phyloP scores from a whole-genome alignment of 352 stramenopile genomes.

The Blastocystis sp. region DNA sequence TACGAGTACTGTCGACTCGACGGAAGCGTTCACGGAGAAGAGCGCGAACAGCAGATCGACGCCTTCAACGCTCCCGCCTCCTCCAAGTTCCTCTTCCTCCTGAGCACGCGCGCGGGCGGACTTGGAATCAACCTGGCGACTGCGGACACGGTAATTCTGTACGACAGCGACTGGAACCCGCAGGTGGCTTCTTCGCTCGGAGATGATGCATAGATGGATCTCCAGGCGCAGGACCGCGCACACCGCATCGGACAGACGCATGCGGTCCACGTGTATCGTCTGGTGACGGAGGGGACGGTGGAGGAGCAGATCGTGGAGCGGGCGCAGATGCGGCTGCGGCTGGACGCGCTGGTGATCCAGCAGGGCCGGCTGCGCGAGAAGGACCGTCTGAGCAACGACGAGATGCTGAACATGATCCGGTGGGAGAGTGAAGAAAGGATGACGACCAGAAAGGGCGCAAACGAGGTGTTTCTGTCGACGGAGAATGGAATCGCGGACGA shows the following conservation, averaged over 20 bases:
- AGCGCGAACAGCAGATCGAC: conserved; percentile 86
- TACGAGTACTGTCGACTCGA: conserved; percentile 91
- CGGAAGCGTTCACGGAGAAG: conserved; percentile 78
- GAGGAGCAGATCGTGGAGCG: conserved; percentile 83
- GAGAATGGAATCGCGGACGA: conserved; percentile 86
- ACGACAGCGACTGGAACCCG: conserved; percentile 75
- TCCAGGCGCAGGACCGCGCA: conserved; percentile 75
- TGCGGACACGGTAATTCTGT: conserved; percentile 67
- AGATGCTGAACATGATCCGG: conserved; percentile 87
- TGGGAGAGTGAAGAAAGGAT: conserved; percentile 64
- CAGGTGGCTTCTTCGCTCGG: conserved; percentile 64
- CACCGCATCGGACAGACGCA: conserved; percentile 79
- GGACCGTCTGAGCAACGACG: conserved; percentile 81
- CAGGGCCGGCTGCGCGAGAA: conserved; percentile 72
- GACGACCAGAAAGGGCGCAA: conserved; percentile 68
- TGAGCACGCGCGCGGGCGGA: conserved; percentile 87
- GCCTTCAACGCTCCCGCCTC: conserved; percentile 77
- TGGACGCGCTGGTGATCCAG: conserved; percentile 78
- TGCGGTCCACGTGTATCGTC: conserved; percentile 77
- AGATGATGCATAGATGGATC: conserved; percentile 66
- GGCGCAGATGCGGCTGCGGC: conserved; percentile 76
- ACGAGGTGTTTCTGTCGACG: conserved; percentile 90
- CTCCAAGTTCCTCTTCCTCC: conserved; percentile 85
- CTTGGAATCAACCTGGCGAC: conserved; percentile 93
- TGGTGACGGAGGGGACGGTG: conserved; percentile 81